A percentile compares a stretch with the other conserved stretches of the same genome.
phyloP scores from a whole-genome alignment of 2,329 filamentous ascomycete species.

The Botryotinia narcissicola region DNA sequence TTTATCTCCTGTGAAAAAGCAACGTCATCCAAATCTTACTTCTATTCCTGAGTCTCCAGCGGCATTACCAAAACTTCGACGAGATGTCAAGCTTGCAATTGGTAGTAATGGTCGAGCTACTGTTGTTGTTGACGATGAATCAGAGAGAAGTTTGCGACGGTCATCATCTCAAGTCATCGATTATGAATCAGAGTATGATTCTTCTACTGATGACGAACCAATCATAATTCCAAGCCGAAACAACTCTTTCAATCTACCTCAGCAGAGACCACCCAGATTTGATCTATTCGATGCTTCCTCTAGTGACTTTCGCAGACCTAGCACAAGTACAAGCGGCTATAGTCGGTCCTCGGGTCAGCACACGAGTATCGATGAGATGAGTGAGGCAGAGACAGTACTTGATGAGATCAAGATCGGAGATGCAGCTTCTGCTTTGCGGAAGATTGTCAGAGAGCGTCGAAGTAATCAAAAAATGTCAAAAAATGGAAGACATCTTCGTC shows the following conservation, averaged over 20 bases:
- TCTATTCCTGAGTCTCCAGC: slow-evolving; percentile 56
- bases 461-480: slow-evolving; percentile 28
- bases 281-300: slow-evolving; percentile 30
- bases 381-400: slow-evolving; percentile 58
- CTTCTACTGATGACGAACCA: slow-evolving; percentile 62
- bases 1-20: slow-evolving; percentile 51
- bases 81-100: slow-evolving; percentile 62
- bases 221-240: slow-evolving; percentile 63
- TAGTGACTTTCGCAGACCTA: slow-evolving; percentile 28
- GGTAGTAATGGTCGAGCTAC: slow-evolving; percentile 55
- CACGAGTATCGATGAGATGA: slow-evolving; percentile 43
- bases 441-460: slow-evolving; percentile 43
- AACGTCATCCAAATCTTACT: slow-evolving; percentile 49
- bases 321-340: slow-evolving; percentile 30
- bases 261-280: slow-evolving; percentile 29
- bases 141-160: slow-evolving; percentile 26
- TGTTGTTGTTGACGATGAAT: slow-evolving; percentile 31
- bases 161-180: slow-evolving; percentile 34
- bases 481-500: slow-evolving; percentile 30
- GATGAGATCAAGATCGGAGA: slow-evolving; percentile 50
- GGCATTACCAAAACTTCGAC: slow-evolving; percentile 43
- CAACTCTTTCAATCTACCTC: slow-evolving; percentile 48
- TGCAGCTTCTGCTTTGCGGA: slow-evolving; percentile 59
- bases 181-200: slow-evolving; percentile 49
- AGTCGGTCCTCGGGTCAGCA: slow-evolving; percentile 36